Percentiles rank a stretch among this genome's conserved stretches.
These are phyloP conservation scores for Bolboschoenoplectus hybrid DNA, from an alignment of 202 grass and related monocot genomes.

Conservation along the genomic window DNA sequence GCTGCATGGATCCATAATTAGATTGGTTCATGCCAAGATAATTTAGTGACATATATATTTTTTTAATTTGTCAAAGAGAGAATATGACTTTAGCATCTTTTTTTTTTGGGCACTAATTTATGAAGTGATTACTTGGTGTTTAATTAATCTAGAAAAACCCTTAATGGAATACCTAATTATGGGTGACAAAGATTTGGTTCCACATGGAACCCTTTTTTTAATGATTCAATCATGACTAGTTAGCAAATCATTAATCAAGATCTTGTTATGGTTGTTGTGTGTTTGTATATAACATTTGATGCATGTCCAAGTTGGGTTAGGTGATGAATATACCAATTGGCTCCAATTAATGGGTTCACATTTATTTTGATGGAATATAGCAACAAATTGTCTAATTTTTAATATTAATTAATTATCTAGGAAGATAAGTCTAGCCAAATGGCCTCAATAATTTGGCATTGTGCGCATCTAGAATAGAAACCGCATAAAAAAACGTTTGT, in stretches of 20 bases:
- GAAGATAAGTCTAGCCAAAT: not conserved
- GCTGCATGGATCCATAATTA: conserved; percentile 34
- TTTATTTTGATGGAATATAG: not conserved
- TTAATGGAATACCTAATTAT: conserved; percentile 36
- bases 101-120: conserved; percentile 20
- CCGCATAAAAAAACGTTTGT: not conserved
- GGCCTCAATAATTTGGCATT: not conserved
- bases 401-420: not conserved
- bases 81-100: conserved; percentile 26
- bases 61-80: conserved; percentile 14
- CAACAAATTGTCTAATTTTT: not conserved
- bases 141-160: not conserved
- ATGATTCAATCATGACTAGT: conserved; percentile 23
- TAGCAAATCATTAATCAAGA: conserved; percentile 33
- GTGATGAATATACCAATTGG: not conserved
- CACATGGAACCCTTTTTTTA: not conserved
- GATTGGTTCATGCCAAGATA: conserved; percentile 29
- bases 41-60: not conserved
- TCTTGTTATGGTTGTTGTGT: conserved; percentile 31
- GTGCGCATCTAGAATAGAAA: not conserved
- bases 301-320: not conserved
- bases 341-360: not conserved
- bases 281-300: not conserved
- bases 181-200: conserved; percentile 22
- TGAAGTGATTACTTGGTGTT: conserved; percentile 34